phyloP scores from a whole-genome alignment of 345 rosid genomes.

The Balakata baccata region DNA sequence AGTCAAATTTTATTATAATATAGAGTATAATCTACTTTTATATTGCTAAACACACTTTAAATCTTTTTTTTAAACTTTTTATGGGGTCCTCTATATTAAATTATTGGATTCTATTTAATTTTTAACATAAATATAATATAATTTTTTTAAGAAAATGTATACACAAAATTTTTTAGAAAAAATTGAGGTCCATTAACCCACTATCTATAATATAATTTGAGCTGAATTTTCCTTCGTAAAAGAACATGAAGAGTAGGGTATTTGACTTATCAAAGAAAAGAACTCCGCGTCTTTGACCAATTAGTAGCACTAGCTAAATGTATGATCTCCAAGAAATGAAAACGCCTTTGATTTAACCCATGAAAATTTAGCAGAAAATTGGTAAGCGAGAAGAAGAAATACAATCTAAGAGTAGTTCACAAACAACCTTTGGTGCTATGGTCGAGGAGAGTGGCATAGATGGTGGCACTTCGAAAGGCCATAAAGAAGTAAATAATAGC shows the following conservation, averaged over 20 bases:
- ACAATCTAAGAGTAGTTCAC: neutral
- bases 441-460: slow-evolving; percentile 25
- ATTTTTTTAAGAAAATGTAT: no score
- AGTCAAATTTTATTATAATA: no score
- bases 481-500: neutral
- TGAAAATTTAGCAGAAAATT: neutral
- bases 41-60: no score
- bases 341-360: neutral
- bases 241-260: neutral
- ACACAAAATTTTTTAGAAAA: no score
- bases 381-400: no score
- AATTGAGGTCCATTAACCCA: no score
- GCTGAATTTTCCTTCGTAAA: neutral
- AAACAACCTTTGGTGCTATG: slow-evolving; percentile 19
- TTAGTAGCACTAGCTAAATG: neutral
- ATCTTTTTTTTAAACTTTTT: no score
- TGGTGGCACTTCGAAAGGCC: neutral
- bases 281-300: neutral
- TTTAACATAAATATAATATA: no score
- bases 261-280: neutral
- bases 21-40: no score
- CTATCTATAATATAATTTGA: no score
- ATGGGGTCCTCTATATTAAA: no score
- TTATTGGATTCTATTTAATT: no score
- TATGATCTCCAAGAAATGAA: neutral